These are phyloP conservation scores for Oryza glumipatula DNA, from an alignment of 176 grass and related monocot species.

Conservation along the genomic window DNA sequence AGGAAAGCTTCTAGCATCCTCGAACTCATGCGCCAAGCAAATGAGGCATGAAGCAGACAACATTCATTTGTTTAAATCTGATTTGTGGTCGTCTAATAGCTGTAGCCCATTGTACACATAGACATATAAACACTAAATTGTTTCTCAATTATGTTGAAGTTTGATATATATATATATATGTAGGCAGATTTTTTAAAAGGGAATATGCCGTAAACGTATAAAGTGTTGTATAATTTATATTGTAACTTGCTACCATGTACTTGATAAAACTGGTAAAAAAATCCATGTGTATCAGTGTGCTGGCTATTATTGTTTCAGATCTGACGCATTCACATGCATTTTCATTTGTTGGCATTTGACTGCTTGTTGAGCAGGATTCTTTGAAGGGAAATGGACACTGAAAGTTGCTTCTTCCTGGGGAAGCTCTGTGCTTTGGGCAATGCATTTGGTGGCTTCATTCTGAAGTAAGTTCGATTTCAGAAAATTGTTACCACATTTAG, in stretches of 20 bases:
- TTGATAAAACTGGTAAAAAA: constrained; percentile 37
- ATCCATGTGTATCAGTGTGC: constrained; percentile 30
- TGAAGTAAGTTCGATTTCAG: constrained; percentile 39
- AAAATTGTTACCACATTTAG: constrained; percentile 17
- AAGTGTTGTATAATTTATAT: constrained; percentile 37
- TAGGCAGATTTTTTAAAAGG: constrained; percentile 25
- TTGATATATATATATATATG: constrained; percentile 36
- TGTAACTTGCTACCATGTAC: constrained; percentile 41
- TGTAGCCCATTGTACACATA: constrained; percentile 47
- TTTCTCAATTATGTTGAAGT: constrained; percentile 35
- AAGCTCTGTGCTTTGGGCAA: constrained; percentile 28
- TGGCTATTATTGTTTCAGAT: constrained; percentile 41
- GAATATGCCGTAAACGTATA: constrained; percentile 46
- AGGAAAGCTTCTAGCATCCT: constrained; percentile 85
- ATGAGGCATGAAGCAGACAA: constrained; percentile 36
- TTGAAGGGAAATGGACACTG: constrained; percentile 10
- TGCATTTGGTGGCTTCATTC: constrained; percentile 38
- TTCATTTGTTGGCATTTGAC: constrained; percentile 9
- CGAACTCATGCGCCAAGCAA: constrained; percentile 63
- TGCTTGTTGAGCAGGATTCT: constrained; percentile 2
- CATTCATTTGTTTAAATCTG: constrained; percentile 9
- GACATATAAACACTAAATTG: constrained; percentile 30
- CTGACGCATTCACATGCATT: constrained; percentile 35
- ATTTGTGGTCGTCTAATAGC: constrained; percentile 36
- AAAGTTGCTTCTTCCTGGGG: constrained; percentile 16